Evolutionary conservation across 345 rosid species (phyloP).

Genomic region (Geranium rotundifolium): DNA sequence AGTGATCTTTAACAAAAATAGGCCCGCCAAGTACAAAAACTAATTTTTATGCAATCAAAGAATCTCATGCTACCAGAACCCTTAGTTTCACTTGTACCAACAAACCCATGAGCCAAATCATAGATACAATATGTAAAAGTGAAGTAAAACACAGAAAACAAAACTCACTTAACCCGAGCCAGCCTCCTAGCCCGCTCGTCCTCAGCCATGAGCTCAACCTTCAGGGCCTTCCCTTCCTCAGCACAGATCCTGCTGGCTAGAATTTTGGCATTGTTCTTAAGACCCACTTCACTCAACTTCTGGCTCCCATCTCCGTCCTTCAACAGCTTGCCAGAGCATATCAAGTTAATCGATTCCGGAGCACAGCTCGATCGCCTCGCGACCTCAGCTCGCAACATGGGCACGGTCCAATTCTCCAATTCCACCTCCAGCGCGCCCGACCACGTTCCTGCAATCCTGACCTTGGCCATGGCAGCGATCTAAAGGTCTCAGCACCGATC

Average conservation of each 20-base stretch:
- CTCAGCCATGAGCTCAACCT: constrained; percentile 46
- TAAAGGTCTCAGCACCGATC: no score
- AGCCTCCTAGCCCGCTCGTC: constrained; percentile 69
- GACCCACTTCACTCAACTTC: constrained; percentile 45
- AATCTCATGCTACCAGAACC: background rate
- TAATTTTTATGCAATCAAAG: background rate
- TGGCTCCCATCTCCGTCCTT: constrained; percentile 45
- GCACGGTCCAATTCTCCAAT: constrained; percentile 65
- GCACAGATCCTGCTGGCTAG: constrained; percentile 49
- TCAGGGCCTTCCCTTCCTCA: constrained; percentile 57
- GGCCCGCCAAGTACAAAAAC: no score
- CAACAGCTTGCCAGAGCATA: constrained; percentile 65
- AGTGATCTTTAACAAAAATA: no score
- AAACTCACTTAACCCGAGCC: constrained; percentile 59
- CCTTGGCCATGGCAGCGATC: constrained; percentile 35
- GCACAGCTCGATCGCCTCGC: constrained; percentile 48
- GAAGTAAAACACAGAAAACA: background rate
- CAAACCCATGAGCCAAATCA: background rate
- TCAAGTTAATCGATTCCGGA: constrained; percentile 56
- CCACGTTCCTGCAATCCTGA: constrained; percentile 89
- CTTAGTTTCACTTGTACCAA: background rate
- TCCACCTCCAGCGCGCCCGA: constrained; percentile 67
- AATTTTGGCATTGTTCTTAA: constrained; percentile 64
- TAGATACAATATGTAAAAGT: background rate
- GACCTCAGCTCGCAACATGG: constrained; percentile 63